A percentile compares a stretch with the other conserved stretches of the same genome.
phyloP scores from a whole-genome alignment of 169 alveolate species.

The Eimeria tenella region DNA sequence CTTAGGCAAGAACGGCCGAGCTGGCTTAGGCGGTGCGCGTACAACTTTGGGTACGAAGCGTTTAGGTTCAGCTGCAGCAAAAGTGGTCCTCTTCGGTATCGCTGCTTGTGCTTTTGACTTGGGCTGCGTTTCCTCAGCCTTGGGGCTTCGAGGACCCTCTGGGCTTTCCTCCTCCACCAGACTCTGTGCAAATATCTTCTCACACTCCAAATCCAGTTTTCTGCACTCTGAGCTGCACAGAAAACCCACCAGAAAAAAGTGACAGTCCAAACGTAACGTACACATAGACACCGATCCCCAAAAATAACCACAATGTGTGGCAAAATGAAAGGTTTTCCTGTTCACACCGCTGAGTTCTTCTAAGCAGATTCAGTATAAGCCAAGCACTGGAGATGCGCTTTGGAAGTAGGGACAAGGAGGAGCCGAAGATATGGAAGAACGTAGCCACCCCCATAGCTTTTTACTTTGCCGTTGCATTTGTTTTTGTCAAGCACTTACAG shows the following conservation, averaged over 20 bases:
- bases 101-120: neutral
- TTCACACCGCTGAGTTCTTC: too few relatives aligned
- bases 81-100: neutral
- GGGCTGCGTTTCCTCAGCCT: neutral
- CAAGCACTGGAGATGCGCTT: too few relatives aligned
- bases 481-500: neutral
- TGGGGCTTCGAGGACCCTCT: neutral
- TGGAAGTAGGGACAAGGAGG: too few relatives aligned
- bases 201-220: neutral
- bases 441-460: too few relatives aligned
- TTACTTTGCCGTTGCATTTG: too few relatives aligned
- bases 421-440: too few relatives aligned
- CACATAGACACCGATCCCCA: too few relatives aligned
- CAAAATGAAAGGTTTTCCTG: too few relatives aligned
- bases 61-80: neutral
- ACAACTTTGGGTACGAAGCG: constrained; percentile 14
- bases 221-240: constrained; percentile 27
- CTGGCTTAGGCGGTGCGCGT: neutral
- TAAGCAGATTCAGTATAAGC: too few relatives aligned
- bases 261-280: too few relatives aligned
- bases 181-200: neutral
- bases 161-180: neutral
- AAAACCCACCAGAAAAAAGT: neutral
- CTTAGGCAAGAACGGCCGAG: neutral
- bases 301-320: too few relatives aligned